Evolutionary conservation across 768 basidiomycete species (phyloP).

Genomic region (Suillus occidentalis): DNA sequence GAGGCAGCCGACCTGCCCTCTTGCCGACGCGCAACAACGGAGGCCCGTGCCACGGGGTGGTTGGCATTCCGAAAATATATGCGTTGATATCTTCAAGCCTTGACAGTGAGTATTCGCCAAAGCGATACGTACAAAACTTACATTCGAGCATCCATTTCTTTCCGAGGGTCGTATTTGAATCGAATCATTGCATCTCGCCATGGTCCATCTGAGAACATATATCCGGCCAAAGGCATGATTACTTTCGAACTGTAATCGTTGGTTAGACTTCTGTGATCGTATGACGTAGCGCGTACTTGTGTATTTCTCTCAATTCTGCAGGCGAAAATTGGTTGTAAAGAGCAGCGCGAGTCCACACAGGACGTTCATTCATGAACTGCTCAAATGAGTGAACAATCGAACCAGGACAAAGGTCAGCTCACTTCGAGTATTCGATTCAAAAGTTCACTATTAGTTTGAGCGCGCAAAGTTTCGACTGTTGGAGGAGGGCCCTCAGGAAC

Average conservation of each 20-base stretch:
- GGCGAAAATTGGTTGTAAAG: conserved; percentile 79
- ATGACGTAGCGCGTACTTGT: conserved; percentile 56
- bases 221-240: conserved; percentile 77
- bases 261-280: not conserved
- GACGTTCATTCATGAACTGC: conserved; percentile 74
- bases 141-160: conserved; percentile 72
- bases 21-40: conserved; percentile 65
- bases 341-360: conserved; percentile 87
- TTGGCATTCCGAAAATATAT: conserved; percentile 88
- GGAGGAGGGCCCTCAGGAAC: conserved; percentile 66
- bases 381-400: conserved; percentile 14
- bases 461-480: conserved; percentile 58
- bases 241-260: conserved; percentile 64
- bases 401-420: conserved; percentile 8
- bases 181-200: conserved; percentile 88
- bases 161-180: conserved; percentile 88
- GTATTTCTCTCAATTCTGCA: conserved; percentile 66
- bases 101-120: not conserved
- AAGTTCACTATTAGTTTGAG: conserved; percentile 54
- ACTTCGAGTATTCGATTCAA: conserved; percentile 58
- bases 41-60: conserved; percentile 75
- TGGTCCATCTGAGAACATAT: conserved; percentile 91
- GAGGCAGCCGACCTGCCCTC: conserved; percentile 38
- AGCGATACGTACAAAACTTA: conserved; percentile 37
- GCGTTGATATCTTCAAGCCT: conserved; percentile 76